phyloP scores from a whole-genome alignment of 2,329 filamentous ascomycete species.

The Cladosporium oxysporum region DNA sequence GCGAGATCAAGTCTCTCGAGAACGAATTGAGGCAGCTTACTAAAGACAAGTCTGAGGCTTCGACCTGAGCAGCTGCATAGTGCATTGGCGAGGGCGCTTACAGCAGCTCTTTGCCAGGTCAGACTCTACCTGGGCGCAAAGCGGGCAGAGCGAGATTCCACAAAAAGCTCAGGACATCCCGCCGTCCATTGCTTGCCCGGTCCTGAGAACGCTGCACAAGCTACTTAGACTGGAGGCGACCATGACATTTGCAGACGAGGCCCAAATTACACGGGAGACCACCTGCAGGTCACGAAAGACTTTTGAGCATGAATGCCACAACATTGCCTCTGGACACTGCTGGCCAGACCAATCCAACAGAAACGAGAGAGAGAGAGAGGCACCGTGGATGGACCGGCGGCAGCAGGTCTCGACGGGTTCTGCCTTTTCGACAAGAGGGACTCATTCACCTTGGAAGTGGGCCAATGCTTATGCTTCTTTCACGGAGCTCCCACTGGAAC shows the following conservation, averaged over 20 bases:
- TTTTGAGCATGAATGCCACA: not conserved
- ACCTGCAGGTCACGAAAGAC: not conserved
- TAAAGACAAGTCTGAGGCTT: not conserved
- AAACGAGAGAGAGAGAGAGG: not conserved
- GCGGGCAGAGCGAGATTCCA: not conserved
- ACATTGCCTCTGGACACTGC: not conserved
- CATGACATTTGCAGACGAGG: not conserved
- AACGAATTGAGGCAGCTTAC: slow-evolving; percentile 7
- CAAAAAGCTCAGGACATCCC: not conserved
- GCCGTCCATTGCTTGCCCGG: not conserved
- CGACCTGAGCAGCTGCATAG: not conserved
- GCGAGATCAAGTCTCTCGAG: slow-evolving; percentile 17
- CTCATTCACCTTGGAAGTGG: not conserved
- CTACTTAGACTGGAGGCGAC: not conserved
- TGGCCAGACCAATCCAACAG: not conserved
- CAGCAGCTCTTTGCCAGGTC: not conserved
- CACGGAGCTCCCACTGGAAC: not conserved
- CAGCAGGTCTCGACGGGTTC: not conserved
- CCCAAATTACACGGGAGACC: not conserved
- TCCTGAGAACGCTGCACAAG: not conserved
- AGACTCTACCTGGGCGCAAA: not conserved
- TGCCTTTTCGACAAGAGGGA: not conserved
- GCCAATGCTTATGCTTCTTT: not conserved
- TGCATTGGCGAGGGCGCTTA: not conserved
- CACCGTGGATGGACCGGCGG: not conserved